Conservation (phyloP, 768 basidiomycete genomes). For the Exsudoporus frostii region DNA sequence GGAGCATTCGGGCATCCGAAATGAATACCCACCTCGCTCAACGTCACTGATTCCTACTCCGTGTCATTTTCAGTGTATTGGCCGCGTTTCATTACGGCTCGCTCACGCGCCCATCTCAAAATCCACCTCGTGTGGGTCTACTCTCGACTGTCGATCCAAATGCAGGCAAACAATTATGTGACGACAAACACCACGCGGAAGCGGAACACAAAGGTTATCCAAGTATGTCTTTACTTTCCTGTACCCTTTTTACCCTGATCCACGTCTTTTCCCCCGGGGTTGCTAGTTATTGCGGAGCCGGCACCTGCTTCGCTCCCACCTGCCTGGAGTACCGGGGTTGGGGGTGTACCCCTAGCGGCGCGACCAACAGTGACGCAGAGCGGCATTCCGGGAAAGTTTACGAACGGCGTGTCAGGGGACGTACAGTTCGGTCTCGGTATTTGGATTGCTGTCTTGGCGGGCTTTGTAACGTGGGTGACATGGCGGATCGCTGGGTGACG, state of each 20-base stretch:
- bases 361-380: slow-evolving; percentile 13
- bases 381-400: not conserved
- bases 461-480: slow-evolving; percentile 18
- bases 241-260: not conserved
- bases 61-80: slow-evolving; percentile 46
- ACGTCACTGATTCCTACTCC: not conserved
- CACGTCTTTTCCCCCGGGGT: not conserved
- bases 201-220: slow-evolving; percentile 26
- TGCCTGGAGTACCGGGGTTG: slow-evolving; percentile 22
- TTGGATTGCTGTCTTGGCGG: slow-evolving; percentile 17
- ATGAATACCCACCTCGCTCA: not conserved
- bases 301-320: slow-evolving; percentile 37
- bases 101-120: slow-evolving; percentile 59
- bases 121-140: slow-evolving; percentile 68
- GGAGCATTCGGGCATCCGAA: slow-evolving; percentile 16
- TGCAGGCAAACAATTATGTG: slow-evolving; percentile 39
- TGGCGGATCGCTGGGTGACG: slow-evolving; percentile 16
- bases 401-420: slow-evolving; percentile 17
- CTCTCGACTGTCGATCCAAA: slow-evolving; percentile 65
- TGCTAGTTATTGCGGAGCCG: slow-evolving; percentile 37
- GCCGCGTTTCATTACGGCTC: slow-evolving; percentile 74
- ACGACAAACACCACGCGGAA: slow-evolving; percentile 37
- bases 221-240: slow-evolving; percentile 13
- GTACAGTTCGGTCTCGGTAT: slow-evolving; percentile 9
- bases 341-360: slow-evolving; percentile 30